Evolutionary conservation across 805 yeast genomes (phyloP), one percentile per base, ranked within the genome.

Genomic region (Clavispora asparagi): DNA sequence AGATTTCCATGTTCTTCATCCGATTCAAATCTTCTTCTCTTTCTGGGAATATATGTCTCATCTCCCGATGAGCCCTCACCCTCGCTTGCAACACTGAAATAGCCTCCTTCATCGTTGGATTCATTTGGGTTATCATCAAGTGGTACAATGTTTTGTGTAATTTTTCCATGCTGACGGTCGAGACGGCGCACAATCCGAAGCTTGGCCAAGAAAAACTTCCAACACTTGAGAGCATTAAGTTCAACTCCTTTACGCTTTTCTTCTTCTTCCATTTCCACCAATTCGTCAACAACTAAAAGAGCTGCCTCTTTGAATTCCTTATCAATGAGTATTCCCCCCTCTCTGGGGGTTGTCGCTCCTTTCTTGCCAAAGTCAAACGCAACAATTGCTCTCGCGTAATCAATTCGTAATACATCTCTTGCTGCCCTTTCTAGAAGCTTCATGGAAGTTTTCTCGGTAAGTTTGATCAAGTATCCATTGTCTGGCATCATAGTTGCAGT

Each of bases 341-440:
- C 76, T 44, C 72, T 70, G 0, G 95, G 92, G 10, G 80, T 82
- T 0, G 85, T 82, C 1, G 60, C 53, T n/a, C 68, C 57, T 30
- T 59, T 58, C 8, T 71, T 62, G 8, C 62, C 63, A 64, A 87
- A 94, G 46, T 88, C 94, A 66, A 94, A 92, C 0, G 91, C 88
- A 2, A 84, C 83, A 2, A 90, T 91, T 0, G 97, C 98, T 41
- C 81, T 83, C 0, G 96, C 97, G 67, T 74, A 89, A 53, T 88
- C 96, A 7, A 92, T 74, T 0, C 77, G 80, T 10, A 91, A 56
- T 0, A 81, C 59, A 31, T 53, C 44, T 47, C 76, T 77, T 0
- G 95, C 95, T 0, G 98, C 97, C 41, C 72, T 73, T 33, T 77
- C 80, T 0, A 86, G 80, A 46, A 74, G 63, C 33, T 77, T 74